Percentiles rank a stretch among this genome's conserved stretches.
phyloP scores from a whole-genome alignment of 768 basidiomycete species.

The Tulasnella sp. region DNA sequence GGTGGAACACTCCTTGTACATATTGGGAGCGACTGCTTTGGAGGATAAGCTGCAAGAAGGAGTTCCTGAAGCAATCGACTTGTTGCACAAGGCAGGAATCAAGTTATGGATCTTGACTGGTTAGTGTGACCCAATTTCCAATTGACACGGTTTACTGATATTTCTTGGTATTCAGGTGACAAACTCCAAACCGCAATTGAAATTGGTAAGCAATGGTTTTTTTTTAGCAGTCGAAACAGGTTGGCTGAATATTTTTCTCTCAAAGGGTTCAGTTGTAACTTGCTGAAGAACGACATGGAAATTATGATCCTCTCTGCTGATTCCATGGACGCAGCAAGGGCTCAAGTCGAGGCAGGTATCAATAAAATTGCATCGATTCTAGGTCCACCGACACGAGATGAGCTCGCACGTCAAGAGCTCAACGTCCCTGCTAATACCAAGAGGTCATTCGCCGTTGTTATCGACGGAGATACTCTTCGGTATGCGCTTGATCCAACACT shows the following conservation, averaged over 20 bases:
- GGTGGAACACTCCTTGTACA: slow-evolving; percentile 69
- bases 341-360: slow-evolving; percentile 81
- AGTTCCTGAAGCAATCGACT: slow-evolving; percentile 91
- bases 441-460: slow-evolving; percentile 90
- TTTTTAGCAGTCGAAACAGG: not conserved
- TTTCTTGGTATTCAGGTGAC: slow-evolving; percentile 44
- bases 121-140: slow-evolving; percentile 23
- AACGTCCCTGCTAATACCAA: slow-evolving; percentile 35
- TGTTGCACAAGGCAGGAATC: slow-evolving; percentile 82
- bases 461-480: slow-evolving; percentile 85
- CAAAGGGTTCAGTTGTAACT: slow-evolving; percentile 75
- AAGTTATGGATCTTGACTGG: slow-evolving; percentile 97
- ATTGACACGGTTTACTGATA: not conserved
- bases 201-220: slow-evolving; percentile 41
- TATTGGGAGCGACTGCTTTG: slow-evolving; percentile 88
- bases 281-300: slow-evolving; percentile 89
- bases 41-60: slow-evolving; percentile 97
- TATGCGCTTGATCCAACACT: slow-evolving; percentile 65
- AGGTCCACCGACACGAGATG: slow-evolving; percentile 58
- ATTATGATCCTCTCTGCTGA: slow-evolving; percentile 93
- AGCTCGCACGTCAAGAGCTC: not conserved
- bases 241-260: not conserved
- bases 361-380: slow-evolving; percentile 86
- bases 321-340: slow-evolving; percentile 53
- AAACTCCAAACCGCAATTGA: slow-evolving; percentile 98